A percentile compares a stretch with the other conserved stretches of the same genome.
phyloP scores from a whole-genome alignment of 441 rosid species.

The Metrosideros polymorpha region DNA sequence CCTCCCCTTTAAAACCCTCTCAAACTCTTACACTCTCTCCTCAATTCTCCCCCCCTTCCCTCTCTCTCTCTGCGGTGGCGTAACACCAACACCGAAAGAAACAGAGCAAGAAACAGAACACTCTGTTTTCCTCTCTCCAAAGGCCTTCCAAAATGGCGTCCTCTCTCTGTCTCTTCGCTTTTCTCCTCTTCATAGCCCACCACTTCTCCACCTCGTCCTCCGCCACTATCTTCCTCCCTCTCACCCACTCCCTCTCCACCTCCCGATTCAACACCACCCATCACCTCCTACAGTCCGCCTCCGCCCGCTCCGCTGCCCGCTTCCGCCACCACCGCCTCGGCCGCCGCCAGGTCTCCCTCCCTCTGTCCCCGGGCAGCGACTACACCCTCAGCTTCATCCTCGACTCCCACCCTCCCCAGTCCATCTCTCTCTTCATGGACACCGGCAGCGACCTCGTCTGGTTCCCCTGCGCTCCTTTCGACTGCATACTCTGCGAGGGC shows the following conservation, averaged over 20 bases:
- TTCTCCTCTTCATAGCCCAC: neutral
- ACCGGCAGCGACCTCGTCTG: constrained; percentile 52
- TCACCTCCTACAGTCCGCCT: constrained; percentile 20
- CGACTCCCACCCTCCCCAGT: constrained; percentile 25
- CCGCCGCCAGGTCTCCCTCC: neutral
- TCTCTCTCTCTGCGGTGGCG: neutral
- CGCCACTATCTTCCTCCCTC: neutral
- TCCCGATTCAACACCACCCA: constrained; percentile 20
- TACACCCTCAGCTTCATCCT: constrained; percentile 6
- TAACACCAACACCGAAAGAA: neutral
- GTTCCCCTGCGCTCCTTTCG: constrained; percentile 38
- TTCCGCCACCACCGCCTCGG: constrained; percentile 29
- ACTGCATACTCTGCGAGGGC: constrained; percentile 30
- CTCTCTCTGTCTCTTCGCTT: neutral
- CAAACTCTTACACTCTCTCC: too few species aligned
- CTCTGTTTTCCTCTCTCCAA: neutral
- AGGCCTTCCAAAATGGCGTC: neutral
- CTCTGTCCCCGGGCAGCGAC: neutral
- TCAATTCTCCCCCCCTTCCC: neutral
- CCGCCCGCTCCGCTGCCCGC: constrained; percentile 12
- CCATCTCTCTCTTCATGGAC: constrained; percentile 38
- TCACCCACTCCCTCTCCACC: constrained; percentile 17
- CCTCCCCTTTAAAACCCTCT: neutral
- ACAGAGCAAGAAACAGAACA: neutral
- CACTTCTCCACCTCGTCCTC: neutral